These are phyloP conservation scores for Cytospora piceae DNA, from an alignment of 2,329 filamentous ascomycete genomes.

Conservation along the genomic window DNA sequence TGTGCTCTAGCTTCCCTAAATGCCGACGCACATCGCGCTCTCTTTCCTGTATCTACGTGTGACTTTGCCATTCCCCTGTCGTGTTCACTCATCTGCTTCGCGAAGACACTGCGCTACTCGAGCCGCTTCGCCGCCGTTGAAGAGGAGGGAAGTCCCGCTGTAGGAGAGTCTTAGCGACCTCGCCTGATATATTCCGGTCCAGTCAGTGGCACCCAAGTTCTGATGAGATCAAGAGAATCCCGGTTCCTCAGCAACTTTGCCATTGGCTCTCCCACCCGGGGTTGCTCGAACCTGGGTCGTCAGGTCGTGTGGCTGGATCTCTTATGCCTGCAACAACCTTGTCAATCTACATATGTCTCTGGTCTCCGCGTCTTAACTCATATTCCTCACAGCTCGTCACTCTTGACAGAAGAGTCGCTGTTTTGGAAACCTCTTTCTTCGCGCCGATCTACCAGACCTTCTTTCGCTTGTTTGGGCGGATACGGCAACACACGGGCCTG, in stretches of 20 bases:
- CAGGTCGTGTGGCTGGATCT: constrained; percentile 18
- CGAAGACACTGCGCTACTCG: constrained; percentile 5
- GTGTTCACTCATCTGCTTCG: constrained; percentile 7
- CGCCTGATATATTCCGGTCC: constrained; percentile 12
- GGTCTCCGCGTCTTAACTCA: constrained; percentile 11
- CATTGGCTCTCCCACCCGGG: constrained; percentile 21
- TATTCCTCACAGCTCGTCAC: constrained; percentile 18
- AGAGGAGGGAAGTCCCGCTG: constrained; percentile 5
- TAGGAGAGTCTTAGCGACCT: constrained; percentile 3
- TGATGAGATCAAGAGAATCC: constrained; percentile 17
- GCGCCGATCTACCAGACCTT: constrained; percentile 21
- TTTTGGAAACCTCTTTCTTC: constrained; percentile 25
- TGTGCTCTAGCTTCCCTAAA: constrained; percentile 8
- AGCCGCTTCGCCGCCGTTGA: background rate
- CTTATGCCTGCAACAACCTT: constrained; percentile 15
- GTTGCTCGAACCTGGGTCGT: constrained; percentile 19
- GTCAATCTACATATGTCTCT: constrained; percentile 19
- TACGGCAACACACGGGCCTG: constrained; percentile 14
- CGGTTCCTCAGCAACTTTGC: constrained; percentile 12
- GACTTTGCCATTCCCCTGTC: background rate
- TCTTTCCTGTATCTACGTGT: constrained; percentile 12
- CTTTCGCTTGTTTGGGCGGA: constrained; percentile 19
- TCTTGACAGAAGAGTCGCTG: constrained; percentile 21
- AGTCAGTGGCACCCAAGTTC: constrained; percentile 10
- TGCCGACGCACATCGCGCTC: constrained; percentile 9